phyloP scores from a whole-genome alignment of 768 basidiomycete species.

The Symmetrospora coprosmae region DNA sequence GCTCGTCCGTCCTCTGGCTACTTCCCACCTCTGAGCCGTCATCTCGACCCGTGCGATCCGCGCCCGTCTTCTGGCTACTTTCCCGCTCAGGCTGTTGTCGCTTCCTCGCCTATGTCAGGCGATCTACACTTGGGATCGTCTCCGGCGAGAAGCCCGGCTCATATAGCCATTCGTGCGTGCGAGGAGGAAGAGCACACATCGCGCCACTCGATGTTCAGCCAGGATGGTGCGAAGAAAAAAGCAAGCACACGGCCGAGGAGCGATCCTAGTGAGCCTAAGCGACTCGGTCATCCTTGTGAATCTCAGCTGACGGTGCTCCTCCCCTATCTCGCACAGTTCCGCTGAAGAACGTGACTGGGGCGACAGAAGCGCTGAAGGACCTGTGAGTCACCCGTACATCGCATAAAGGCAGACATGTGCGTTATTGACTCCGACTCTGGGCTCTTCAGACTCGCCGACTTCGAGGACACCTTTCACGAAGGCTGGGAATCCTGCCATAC shows the following conservation, averaged over 20 bases:
- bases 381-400: conserved; percentile 4
- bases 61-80: no score
- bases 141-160: not conserved
- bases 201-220: not conserved
- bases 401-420: not conserved
- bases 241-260: conserved; percentile 8
- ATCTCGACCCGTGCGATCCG: no score
- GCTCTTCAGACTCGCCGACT: not conserved
- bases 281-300: not conserved
- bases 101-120: conserved; percentile 8
- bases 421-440: no score
- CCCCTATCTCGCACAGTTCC: conserved; percentile 10
- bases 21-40: no score
- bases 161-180: not conserved
- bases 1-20: no score
- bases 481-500: not conserved
- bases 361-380: not conserved
- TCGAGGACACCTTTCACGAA: conserved; percentile 13
- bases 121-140: not conserved
- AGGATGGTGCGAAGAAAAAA: not conserved
- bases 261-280: conserved; percentile 1
- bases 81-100: conserved; percentile 4
- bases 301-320: not conserved
- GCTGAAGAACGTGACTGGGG: not conserved
- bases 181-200: not conserved